Base-by-base conservation (phyloP, 345 rosid species). In the Cochlearia excelsa region DNA sequence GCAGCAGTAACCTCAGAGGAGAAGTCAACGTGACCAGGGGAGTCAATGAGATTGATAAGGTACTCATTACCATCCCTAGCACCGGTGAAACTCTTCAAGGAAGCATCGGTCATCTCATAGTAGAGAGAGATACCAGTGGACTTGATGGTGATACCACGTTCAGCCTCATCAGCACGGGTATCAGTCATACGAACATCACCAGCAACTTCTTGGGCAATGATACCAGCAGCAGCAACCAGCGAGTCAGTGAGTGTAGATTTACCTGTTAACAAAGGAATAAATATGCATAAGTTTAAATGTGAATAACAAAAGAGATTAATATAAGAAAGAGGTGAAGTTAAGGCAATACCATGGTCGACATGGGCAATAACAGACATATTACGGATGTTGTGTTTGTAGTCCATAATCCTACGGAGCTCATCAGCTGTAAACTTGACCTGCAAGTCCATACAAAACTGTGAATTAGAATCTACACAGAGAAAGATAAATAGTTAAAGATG, bases 141-240 rank as follows among this genome's bases (percentile, higher is more conserved):
- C 72, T 87, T 87, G 37, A 87, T 87, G 0, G 95, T 87, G 44
- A 87, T 87, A 37, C 95, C 92, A 66, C 95, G 95, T 65, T 87
- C 95, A 0, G 95, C 95, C 74, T 87, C 95, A 78, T 87, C 92
- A 0, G 82, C 82, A 28, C 95, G 81, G 1, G 92, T 84, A 65
- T 87, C 95, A 0, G 95, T 87, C 95, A 87, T 87, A 45, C 95
- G 88, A 1, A 87, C 95, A 78, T 87, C 95, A 37, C 95, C 95
- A 52, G 92, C 95, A 70, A 77, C 84, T 59, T 87, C 95, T 68
- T 87, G 95, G 2, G 95, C 95, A 40, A 87, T 87, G 53, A 87
- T 87, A 60, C 95, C 95, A 26, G 95, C 95, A 77, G 95, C 95
- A 75, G 95, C 95, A 11, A 87, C 95, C 8, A 87, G 79, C n/a